These are phyloP conservation scores for Colletotrichum orchidophilum DNA, from an alignment of 2,329 filamentous ascomycete genomes.

Conservation along the genomic window DNA sequence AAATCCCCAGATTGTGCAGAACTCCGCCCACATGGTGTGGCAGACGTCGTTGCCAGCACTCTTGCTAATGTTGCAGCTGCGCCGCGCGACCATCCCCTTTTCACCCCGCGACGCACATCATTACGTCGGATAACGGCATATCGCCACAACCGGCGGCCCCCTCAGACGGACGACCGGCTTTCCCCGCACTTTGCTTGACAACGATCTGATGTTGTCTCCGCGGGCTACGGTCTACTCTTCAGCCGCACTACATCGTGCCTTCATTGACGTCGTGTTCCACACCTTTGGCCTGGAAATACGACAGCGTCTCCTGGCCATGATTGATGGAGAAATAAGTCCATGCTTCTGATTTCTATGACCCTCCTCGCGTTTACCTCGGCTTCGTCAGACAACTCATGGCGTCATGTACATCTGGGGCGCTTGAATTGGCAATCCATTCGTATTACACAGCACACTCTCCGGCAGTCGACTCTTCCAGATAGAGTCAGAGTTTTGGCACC, in stretches of 20 bases:
- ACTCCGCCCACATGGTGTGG: neutral
- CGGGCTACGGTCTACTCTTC: neutral
- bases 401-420: neutral
- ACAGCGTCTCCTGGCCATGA: neutral
- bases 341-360: neutral
- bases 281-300: neutral
- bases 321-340: constrained; percentile 17
- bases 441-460: neutral
- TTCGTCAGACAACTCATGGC: neutral
- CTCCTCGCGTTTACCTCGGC: neutral
- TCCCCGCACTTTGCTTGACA: constrained; percentile 9
- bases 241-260: constrained; percentile 16
- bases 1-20: constrained; percentile 3
- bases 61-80: constrained; percentile 11
- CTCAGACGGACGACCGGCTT: neutral
- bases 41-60: neutral
- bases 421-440: neutral
- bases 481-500: neutral
- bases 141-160: neutral
- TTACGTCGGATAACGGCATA: constrained; percentile 14
- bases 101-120: neutral
- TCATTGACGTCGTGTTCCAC: neutral
- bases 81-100: constrained; percentile 11
- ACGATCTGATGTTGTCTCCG: neutral
- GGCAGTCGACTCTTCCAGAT: neutral